These are phyloP conservation scores for Kingdonia uniflora DNA, from an alignment of 164 flowering plant genomes.

Conservation along the genomic window DNA sequence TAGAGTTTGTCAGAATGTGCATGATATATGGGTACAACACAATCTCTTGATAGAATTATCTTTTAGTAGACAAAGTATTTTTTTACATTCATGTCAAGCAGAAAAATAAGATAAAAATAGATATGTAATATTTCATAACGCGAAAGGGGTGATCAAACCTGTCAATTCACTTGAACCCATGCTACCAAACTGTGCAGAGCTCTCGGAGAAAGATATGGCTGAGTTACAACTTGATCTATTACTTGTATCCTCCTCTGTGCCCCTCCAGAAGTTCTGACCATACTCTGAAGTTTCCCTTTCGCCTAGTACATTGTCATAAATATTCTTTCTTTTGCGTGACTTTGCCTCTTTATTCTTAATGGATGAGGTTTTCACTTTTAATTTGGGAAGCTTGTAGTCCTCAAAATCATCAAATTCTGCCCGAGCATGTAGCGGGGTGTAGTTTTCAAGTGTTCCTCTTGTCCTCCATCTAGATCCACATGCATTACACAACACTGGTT, in stretches of 20 bases:
- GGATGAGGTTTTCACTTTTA: conserved; percentile 34
- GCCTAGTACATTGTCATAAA: conserved; percentile 19
- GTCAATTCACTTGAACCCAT: conserved; percentile 71
- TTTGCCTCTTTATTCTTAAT: conserved; percentile 52
- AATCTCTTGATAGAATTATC: no score
- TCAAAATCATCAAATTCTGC: conserved; percentile 46
- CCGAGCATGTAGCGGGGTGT: conserved; percentile 74
- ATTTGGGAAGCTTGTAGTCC: conserved; percentile 32
- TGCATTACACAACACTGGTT: conserved; percentile 87
- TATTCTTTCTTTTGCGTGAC: conserved; percentile 44
- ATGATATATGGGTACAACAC: no score
- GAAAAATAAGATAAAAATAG: no score
- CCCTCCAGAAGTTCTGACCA: conserved; percentile 29
- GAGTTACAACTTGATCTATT: conserved; percentile 84
- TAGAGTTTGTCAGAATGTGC: no score
- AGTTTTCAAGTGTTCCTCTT: conserved; percentile 69
- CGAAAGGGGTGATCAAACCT: conserved; percentile 33
- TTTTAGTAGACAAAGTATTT: no score
- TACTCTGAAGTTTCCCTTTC: conserved; percentile 22
- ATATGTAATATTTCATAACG: no score
- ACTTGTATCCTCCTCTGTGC: conserved; percentile 56
- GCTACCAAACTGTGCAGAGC: conserved; percentile 55
- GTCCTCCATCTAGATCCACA: conserved; percentile 94
- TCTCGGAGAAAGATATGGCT: conserved; percentile 67
- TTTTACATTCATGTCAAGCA: no score